Evolutionary conservation across 148 eudicot species (phyloP).

Genomic region (Rhododendron molle): DNA sequence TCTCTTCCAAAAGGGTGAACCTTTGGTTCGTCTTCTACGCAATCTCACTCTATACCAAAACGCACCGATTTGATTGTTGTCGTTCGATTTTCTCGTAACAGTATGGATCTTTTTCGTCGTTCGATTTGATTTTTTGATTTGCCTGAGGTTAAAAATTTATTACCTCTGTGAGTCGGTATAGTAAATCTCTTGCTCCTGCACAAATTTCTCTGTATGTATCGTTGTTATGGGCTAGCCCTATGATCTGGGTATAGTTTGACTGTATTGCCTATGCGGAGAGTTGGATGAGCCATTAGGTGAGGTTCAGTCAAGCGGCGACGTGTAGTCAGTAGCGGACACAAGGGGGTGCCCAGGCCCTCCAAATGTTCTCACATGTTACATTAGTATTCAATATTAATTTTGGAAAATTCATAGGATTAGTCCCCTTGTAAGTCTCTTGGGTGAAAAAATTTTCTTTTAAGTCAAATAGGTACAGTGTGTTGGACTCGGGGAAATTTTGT

Average conservation of each 20-base stretch:
- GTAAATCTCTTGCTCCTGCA: neutral
- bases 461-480: neutral
- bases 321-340: too few species aligned
- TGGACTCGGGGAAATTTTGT: neutral
- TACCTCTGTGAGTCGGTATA: neutral
- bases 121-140: neutral
- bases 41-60: neutral
- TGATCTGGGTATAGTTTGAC: neutral
- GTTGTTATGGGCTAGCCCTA: neutral
- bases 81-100: neutral
- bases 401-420: too few species aligned
- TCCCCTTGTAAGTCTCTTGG: too few species aligned
- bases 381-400: too few species aligned
- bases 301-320: too few species aligned
- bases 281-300: neutral
- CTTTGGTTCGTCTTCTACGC: slow-evolving; percentile 43
- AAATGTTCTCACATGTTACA: too few species aligned
- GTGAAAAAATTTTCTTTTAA: too few species aligned
- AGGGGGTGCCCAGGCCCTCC: too few species aligned
- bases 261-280: neutral
- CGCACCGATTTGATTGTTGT: neutral
- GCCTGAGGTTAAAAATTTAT: neutral
- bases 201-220: neutral
- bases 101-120: neutral
- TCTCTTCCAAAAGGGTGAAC: slow-evolving; percentile 69